Evolutionary conservation across 257 asterid genomes (phyloP).

Genomic region (Marsdenia floribunda): DNA sequence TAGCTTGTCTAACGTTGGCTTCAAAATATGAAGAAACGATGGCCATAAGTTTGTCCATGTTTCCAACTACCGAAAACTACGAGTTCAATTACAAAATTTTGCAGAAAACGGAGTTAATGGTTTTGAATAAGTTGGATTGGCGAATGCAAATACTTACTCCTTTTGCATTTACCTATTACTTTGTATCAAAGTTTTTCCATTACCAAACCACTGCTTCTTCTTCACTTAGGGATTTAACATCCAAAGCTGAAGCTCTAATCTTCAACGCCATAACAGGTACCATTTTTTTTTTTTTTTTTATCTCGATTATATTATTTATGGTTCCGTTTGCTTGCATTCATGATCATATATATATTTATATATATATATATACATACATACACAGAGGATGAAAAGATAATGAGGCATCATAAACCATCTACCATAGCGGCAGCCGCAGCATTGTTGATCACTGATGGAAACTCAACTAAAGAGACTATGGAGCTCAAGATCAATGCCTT

Average conservation of each 20-base stretch:
- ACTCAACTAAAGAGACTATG: slow-evolving; percentile 33
- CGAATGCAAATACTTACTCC: slow-evolving; percentile 47
- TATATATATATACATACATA: too few species aligned
- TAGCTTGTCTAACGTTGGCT: slow-evolving; percentile 60
- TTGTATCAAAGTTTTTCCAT: slow-evolving; percentile 30
- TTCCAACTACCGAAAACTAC: slow-evolving; percentile 23
- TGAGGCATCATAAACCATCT: slow-evolving; percentile 36
- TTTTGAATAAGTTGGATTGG: slow-evolving; percentile 56
- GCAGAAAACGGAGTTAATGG: slow-evolving; percentile 54
- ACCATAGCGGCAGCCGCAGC: slow-evolving; percentile 68
- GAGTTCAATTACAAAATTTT: slow-evolving; percentile 36
- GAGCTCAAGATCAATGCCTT: slow-evolving; percentile 29
- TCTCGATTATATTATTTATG: background rate
- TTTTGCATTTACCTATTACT: slow-evolving; percentile 40
- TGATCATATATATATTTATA: too few species aligned
- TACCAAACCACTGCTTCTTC: background rate
- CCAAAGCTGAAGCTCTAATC: slow-evolving; percentile 29
- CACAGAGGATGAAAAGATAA: slow-evolving; percentile 39
- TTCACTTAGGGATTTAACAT: slow-evolving; percentile 7
- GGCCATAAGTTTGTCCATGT: slow-evolving; percentile 37
- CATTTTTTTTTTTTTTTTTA: background rate
- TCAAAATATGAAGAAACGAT: slow-evolving; percentile 55
- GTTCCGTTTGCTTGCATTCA: background rate
- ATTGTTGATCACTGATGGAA: slow-evolving; percentile 40
- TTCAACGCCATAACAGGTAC: slow-evolving; percentile 36